Percentiles rank a stretch among this genome's conserved stretches.
Conservation (phyloP, 805 yeast genomes). For the Ogataea angusta region DNA sequence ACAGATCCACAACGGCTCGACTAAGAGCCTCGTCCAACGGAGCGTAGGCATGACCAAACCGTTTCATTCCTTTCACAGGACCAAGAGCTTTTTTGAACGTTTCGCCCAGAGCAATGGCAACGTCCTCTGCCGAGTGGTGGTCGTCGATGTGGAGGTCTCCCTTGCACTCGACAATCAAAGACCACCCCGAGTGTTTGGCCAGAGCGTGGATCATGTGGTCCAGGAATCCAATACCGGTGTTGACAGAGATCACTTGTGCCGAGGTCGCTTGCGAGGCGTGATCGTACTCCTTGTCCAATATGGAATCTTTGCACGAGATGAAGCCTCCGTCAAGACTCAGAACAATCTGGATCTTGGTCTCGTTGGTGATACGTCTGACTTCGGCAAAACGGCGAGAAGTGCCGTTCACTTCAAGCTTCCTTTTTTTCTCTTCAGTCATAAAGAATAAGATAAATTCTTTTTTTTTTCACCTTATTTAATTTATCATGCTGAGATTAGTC, state of each 20-base stretch:
- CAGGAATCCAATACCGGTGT: constrained; percentile 91
- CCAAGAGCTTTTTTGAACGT: constrained; percentile 92
- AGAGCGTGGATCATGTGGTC: constrained; percentile 98
- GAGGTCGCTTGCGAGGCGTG: constrained; percentile 70
- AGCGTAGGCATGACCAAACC: constrained; percentile 92
- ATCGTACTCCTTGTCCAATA: constrained; percentile 36
- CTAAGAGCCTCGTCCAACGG: constrained; percentile 96
- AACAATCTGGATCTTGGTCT: constrained; percentile 87
- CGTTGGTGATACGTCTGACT: constrained; percentile 78
- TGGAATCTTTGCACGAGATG: constrained; percentile 59
- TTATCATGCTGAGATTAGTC: constrained; percentile 5
- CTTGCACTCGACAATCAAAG: constrained; percentile 78
- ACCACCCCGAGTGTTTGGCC: constrained; percentile 98
- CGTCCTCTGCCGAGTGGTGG: constrained; percentile 96
- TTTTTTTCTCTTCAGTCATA: constrained; percentile 18
- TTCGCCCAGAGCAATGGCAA: constrained; percentile 85
- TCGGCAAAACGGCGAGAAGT: constrained; percentile 38
- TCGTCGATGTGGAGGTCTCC: constrained; percentile 97
- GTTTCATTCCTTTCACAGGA: constrained; percentile 80
- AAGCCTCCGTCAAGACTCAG: constrained; percentile 82
- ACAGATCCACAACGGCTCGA: constrained; percentile 92
- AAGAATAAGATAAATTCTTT: not conserved
- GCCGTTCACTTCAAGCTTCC: constrained; percentile 16
- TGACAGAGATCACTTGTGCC: constrained; percentile 71
- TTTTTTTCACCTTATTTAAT: not conserved